Percentiles rank a stretch among this genome's conserved stretches.
Conservation (phyloP, 2,329 filamentous ascomycete genomes). For the Penicillium sumatraense region DNA sequence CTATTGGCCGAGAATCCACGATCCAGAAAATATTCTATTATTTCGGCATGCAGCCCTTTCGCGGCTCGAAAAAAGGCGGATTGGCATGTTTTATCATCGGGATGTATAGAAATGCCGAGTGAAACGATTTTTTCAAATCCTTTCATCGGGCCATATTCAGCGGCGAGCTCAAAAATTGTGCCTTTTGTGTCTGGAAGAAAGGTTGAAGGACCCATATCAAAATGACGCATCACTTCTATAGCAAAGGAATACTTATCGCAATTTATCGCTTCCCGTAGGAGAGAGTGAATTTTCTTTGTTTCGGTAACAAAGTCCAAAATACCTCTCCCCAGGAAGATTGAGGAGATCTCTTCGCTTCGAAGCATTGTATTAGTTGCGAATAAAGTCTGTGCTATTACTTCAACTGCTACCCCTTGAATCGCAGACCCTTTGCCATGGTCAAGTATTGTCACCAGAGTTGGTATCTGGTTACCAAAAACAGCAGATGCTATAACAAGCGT, state of each 20-base stretch:
- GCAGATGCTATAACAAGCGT: background rate
- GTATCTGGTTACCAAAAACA: background rate
- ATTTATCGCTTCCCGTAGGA: background rate
- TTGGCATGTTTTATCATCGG: background rate
- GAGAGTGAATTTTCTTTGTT: background rate
- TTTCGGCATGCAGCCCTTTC: background rate
- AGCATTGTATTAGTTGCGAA: background rate
- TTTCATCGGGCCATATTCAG: background rate
- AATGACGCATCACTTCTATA: background rate
- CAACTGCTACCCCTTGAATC: background rate
- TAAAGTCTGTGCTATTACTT: background rate
- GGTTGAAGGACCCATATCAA: background rate
- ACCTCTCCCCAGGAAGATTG: background rate
- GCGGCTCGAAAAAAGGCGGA: background rate
- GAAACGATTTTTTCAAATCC: background rate
- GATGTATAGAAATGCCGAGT: background rate
- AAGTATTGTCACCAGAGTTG: background rate
- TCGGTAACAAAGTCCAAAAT: background rate
- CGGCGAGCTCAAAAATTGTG: background rate
- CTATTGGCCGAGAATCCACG: background rate
- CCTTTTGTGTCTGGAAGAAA: background rate
- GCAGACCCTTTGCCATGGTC: background rate
- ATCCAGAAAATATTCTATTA: background rate
- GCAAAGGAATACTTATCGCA: background rate
- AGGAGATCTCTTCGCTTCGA: background rate